phyloP scores from a whole-genome alignment of 78 protist species.

The Dictyostelium discoideum region DNA sequence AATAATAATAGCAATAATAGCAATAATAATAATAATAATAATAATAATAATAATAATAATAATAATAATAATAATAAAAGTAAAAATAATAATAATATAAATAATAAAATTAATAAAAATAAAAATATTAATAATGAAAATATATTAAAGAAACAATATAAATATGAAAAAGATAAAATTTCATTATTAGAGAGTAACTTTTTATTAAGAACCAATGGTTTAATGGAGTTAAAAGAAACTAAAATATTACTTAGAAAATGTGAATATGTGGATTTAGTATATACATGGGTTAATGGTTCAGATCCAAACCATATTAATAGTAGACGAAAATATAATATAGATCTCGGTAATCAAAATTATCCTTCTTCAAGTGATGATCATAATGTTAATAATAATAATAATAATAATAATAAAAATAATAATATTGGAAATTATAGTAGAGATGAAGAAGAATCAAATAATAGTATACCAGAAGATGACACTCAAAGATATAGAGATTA shows the following conservation, averaged over 20 bases:
- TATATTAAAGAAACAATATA: background rate
- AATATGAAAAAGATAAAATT: background rate
- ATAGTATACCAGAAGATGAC: background rate
- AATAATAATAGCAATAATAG: too few species aligned
- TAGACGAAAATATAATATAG: background rate
- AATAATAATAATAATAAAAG: background rate
- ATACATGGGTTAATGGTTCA: slow-evolving; percentile 65
- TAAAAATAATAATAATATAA: background rate
- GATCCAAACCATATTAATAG: slow-evolving; percentile 11
- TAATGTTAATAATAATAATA: too few species aligned
- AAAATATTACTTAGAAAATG: slow-evolving; percentile 4
- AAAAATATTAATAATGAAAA: background rate
- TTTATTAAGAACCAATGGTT: background rate
- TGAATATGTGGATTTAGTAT: slow-evolving; percentile 31
- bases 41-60: too few species aligned
- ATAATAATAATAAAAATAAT: background rate
- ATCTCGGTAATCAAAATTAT: background rate
- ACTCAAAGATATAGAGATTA: slow-evolving; percentile 34
- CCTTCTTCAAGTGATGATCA: too few species aligned
- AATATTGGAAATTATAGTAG: background rate
- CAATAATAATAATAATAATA: too few species aligned
- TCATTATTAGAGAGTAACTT: background rate
- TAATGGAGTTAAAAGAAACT: background rate
- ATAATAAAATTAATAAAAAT: background rate
- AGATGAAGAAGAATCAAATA: background rate